A percentile compares a stretch with the other conserved stretches of the same genome.
phyloP scores from a whole-genome alignment of 176 grass and related monocot genomes.

The Oryza longistaminata region DNA sequence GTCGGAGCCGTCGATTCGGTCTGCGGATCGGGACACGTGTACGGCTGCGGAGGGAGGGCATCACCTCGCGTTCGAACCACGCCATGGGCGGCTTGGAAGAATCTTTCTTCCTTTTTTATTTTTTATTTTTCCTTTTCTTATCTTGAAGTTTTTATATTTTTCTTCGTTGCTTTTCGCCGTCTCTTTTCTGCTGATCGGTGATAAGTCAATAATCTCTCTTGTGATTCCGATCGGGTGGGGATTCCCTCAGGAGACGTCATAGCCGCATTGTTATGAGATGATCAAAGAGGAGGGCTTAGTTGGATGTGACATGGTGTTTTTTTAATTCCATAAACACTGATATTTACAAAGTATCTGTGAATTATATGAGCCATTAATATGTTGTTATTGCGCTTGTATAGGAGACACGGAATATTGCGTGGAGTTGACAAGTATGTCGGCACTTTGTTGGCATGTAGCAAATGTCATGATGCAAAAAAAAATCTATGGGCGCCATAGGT shows the following conservation, averaged over 20 bases:
- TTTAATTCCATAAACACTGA: no score
- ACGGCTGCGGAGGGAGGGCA: constrained; percentile 23
- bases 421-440: no score
- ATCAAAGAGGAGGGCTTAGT: background rate
- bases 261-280: background rate
- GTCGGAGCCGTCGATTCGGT: constrained; percentile 25
- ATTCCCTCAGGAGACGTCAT: background rate
- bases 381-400: no score
- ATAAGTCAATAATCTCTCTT: constrained; percentile 14
- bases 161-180: background rate
- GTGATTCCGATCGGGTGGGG: constrained; percentile 31
- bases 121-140: background rate
- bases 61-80: constrained; percentile 55
- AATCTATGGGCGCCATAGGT: no score
- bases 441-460: no score
- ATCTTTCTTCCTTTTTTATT: constrained; percentile 23
- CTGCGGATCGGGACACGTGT: constrained; percentile 18
- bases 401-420: no score
- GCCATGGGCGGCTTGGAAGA: constrained; percentile 39
- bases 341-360: no score
- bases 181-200: constrained; percentile 17
- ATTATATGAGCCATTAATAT: no score
- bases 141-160: background rate
- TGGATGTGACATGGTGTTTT: background rate
- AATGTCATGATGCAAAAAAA: no score